These are phyloP conservation scores for Blastobotrys ciferrii DNA, from an alignment of 1,139 yeast species.

Conservation along the genomic window DNA sequence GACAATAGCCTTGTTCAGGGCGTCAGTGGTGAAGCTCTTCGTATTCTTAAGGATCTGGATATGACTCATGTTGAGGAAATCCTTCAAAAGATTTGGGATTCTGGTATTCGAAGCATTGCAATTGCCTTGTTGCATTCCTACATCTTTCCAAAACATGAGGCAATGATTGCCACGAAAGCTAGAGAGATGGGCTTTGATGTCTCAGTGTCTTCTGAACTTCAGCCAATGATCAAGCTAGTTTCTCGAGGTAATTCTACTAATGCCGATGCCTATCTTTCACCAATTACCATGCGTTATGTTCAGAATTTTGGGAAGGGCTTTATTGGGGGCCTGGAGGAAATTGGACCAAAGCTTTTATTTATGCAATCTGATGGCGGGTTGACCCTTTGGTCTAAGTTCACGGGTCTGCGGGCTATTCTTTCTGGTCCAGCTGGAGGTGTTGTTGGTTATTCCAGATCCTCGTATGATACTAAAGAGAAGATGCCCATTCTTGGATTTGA, in stretches of 20 bases:
- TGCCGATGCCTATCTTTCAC: slow-evolving; percentile 77
- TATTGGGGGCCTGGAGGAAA: slow-evolving; percentile 47
- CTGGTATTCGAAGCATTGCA: slow-evolving; percentile 67
- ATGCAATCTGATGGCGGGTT: slow-evolving; percentile 64
- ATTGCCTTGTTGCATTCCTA: slow-evolving; percentile 69
- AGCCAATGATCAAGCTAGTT: slow-evolving; percentile 72
- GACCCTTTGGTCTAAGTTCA: slow-evolving; percentile 47
- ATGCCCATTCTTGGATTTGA: slow-evolving; percentile 50
- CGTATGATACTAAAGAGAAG: slow-evolving; percentile 39
- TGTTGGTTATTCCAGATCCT: slow-evolving; percentile 53
- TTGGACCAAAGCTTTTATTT: slow-evolving; percentile 47
- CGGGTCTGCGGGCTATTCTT: slow-evolving; percentile 51
- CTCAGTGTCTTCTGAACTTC: slow-evolving; percentile 61
- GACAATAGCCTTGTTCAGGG: slow-evolving; percentile 47
- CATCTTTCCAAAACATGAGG: slow-evolving; percentile 66
- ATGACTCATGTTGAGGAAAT: slow-evolving; percentile 40
- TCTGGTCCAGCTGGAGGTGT: slow-evolving; percentile 65
- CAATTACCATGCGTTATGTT: slow-evolving; percentile 63
- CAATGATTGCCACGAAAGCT: slow-evolving; percentile 56
- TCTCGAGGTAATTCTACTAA: slow-evolving; percentile 71
- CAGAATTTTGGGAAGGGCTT: slow-evolving; percentile 61
- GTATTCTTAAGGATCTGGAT: slow-evolving; percentile 52
- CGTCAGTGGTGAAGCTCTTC: slow-evolving; percentile 60
- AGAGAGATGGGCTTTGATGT: slow-evolving; percentile 60
- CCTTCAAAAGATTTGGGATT: slow-evolving; percentile 45